Evolutionary conservation across 1,139 yeast species (phyloP).

Genomic region (Taphrina pruni): DNA sequence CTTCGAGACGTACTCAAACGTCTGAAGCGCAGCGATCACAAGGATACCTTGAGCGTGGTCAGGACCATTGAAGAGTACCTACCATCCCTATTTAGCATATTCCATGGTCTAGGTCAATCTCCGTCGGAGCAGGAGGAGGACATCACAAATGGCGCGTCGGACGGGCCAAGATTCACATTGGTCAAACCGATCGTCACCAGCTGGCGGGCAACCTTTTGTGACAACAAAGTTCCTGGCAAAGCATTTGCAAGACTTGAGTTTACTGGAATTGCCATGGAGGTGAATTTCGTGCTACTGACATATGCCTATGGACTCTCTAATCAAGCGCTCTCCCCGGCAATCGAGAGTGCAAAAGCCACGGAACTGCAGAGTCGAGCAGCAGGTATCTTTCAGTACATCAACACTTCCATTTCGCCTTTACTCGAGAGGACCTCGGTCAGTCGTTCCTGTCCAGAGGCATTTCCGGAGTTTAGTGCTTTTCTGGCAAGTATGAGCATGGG

Average conservation of each 20-base stretch:
- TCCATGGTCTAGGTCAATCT: slow-evolving; percentile 4
- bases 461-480: slow-evolving; percentile 13
- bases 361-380: slow-evolving; percentile 28
- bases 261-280: slow-evolving; percentile 20
- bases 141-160: neutral
- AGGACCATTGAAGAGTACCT: slow-evolving; percentile 27
- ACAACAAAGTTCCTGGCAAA: slow-evolving; percentile 30
- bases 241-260: slow-evolving; percentile 30
- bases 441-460: slow-evolving; percentile 27
- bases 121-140: neutral
- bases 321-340: neutral
- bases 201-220: slow-evolving; percentile 34
- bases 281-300: slow-evolving; percentile 32
- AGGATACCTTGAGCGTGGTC: slow-evolving; percentile 32
- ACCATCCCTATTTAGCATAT: slow-evolving; percentile 18
- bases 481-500: slow-evolving; percentile 23
- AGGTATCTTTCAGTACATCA: slow-evolving; percentile 23
- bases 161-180: neutral
- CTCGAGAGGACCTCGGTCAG: neutral
- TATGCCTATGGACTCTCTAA: slow-evolving; percentile 36
- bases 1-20: slow-evolving; percentile 36
- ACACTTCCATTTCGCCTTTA: neutral
- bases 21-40: slow-evolving; percentile 28
- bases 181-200: slow-evolving; percentile 5
- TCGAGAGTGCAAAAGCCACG: neutral